Evolutionary conservation across 768 basidiomycete genomes (phyloP), one percentile per base, ranked within the genome.

Genomic region (Melanogaster broomeanus): DNA sequence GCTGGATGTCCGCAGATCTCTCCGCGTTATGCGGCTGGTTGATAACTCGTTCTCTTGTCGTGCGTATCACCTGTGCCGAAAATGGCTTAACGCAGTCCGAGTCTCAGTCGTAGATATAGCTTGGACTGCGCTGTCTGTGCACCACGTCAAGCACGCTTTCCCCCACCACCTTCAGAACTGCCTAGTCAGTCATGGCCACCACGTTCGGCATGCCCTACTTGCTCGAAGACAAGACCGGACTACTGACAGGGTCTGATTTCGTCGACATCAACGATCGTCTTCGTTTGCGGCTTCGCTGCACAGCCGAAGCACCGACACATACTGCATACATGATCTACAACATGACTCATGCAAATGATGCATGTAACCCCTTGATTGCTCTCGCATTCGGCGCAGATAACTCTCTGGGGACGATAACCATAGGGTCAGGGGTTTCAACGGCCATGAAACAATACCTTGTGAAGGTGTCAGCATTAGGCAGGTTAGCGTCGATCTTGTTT

Each of bases 241-340:
- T 61, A 31, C 66, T 83, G 33, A 69, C 71, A 12, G 81, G 77
- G 31, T 78, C 83, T 4, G 78, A 83, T 18, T 88, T 83, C 60
- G 62, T 77, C 43, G 87, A 88, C 67, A 72, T 86, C 56, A 73
- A 87, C 64, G 81, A 81, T 42, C 83, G 86, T 18, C 74, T 85
- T 61, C 71, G 70, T 27, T 69, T 85, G 54, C 65, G 62, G 45
- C 70, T 83, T 49, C 74, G 77, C 31, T 77, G 81, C 53, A 82
- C 78, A 9, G 70, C 73, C 0, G 69, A 71, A 35, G 74, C 75
- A 46, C 21, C 70, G 8, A 68, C 68, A 1, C 76, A 73, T 37
- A 70, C 73, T 0, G 74, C 75, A 19, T 87, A 80, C 63, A 79
- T 78, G 70, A 73, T 86, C 42, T 80, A 77, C 61, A 77, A 83